Evolutionary conservation across 2,329 filamentous ascomycete genomes (phyloP).

Genomic region (Epichloe scottii): DNA sequence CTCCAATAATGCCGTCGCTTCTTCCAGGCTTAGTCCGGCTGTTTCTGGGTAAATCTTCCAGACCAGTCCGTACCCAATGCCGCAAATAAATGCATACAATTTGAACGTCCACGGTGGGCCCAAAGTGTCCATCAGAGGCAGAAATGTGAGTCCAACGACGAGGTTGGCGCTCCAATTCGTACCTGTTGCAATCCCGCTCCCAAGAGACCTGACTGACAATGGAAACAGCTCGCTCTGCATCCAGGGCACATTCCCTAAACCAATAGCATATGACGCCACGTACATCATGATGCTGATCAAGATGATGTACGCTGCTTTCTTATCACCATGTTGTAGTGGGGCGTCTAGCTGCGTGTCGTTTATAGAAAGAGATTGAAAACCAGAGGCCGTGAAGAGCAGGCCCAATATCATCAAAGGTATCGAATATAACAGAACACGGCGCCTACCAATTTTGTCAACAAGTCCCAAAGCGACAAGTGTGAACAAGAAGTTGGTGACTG

Average conservation of each 20-base stretch:
- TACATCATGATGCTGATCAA: constrained; percentile 69
- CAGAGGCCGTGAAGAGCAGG: constrained; percentile 55
- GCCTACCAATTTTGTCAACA: constrained; percentile 68
- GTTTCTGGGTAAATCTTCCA: constrained; percentile 80
- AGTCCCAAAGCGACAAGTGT: constrained; percentile 62
- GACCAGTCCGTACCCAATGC: constrained; percentile 52
- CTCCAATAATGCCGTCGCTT: constrained; percentile 58
- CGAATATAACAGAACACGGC: constrained; percentile 68
- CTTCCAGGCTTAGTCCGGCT: constrained; percentile 67
- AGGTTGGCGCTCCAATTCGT: constrained; percentile 88
- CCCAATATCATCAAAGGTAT: constrained; percentile 74
- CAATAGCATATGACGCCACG: constrained; percentile 74
- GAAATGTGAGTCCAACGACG: constrained; percentile 70
- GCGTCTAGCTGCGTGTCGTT: constrained; percentile 9
- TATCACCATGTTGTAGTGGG: constrained; percentile 9
- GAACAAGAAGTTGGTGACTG: constrained; percentile 71
- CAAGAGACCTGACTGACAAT: constrained; percentile 57
- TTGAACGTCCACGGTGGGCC: constrained; percentile 68
- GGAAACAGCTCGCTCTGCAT: constrained; percentile 91
- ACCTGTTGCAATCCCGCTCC: constrained; percentile 60
- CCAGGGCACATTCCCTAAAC: constrained; percentile 89
- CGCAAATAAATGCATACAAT: constrained; percentile 64
- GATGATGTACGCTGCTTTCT: constrained; percentile 42
- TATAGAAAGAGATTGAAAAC: constrained; percentile 55
- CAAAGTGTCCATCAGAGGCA: constrained; percentile 72